Evolutionary conservation across 441 rosid genomes (phyloP), one percentile per base, ranked within the genome.

Genomic region (Breynia disticha): DNA sequence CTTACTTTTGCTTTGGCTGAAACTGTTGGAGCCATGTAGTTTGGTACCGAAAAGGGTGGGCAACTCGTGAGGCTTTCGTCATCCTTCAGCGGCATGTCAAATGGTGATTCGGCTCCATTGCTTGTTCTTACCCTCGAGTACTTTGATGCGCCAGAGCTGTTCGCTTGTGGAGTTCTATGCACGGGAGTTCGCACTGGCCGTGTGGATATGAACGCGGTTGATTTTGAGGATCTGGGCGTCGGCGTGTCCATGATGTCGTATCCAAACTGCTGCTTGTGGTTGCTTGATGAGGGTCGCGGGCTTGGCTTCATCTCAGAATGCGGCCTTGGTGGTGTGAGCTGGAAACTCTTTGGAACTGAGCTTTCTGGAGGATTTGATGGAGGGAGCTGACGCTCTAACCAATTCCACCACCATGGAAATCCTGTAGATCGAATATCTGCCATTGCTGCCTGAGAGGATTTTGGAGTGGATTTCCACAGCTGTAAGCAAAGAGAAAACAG

Each of bases 391-490:
- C 78, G 72, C 50, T 89, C 99, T 64, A 69, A 57, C 97, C 96
- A 86, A 72, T 79, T 88, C 97, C 95, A 88, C 96, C 98, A 84
- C 83, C 79, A 79, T 16, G 95, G 87, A 45, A 80, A 83, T 35
- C 86, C 90, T 5, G 78, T 77, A 9, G 81, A 47, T 52, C 68
- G 81, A 62, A 76, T 68, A 50, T 78, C 84, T 8, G 62, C 21
- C 7, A 65, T 53, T 53, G 70, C 66, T 19, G 77, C 61, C 48
- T 77, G 83, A 48, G 74, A 59, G 19, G 83, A 76, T 72, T 68
- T 86, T 6, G 81, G 82, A 46, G 76, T 67, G 48, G 77, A 61
- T 63, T 75, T 91, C 94, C 91, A 81, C 56, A 78, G 55, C 95
- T 91, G 76, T 50, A 16, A 19, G 51, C 28, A 58, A 41, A 57